These are phyloP conservation scores for Austroboletus niveus DNA, from an alignment of 1,284 basidiomycete genomes.

Conservation along the genomic window DNA sequence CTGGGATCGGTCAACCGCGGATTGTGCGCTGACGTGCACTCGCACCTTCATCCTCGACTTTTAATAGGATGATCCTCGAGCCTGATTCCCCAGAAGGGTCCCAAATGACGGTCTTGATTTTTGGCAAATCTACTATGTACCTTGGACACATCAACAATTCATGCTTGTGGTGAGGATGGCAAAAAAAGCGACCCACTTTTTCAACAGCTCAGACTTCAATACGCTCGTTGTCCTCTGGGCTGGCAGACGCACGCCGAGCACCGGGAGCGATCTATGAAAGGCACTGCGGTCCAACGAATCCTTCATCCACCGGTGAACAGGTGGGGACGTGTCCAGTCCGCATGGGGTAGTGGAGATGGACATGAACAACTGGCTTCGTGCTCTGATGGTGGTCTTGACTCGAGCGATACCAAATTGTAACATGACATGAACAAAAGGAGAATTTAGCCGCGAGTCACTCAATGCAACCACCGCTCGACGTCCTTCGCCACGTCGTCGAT, in stretches of 20 bases:
- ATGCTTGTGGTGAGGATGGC: background rate
- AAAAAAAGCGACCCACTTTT: slow-evolving; percentile 46
- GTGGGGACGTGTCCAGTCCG: slow-evolving; percentile 55
- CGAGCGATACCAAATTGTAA: slow-evolving; percentile 20
- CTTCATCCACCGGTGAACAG: slow-evolving; percentile 44
- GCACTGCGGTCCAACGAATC: slow-evolving; percentile 56
- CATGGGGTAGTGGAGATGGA: slow-evolving; percentile 11
- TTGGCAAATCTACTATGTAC: slow-evolving; percentile 62
- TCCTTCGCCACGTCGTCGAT: slow-evolving; percentile 67
- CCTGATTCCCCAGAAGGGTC: slow-evolving; percentile 48
- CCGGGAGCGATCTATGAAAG: slow-evolving; percentile 62
- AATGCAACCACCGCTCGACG: slow-evolving; percentile 25
- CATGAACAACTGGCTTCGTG: slow-evolving; percentile 3
- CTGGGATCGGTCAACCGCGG: slow-evolving; percentile 20
- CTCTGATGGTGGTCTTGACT: slow-evolving; percentile 6
- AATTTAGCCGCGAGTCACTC: too few species aligned
- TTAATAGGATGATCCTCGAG: slow-evolving; percentile 61
- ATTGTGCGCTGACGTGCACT: slow-evolving; percentile 1
- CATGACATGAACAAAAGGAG: background rate
- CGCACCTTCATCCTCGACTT: slow-evolving; percentile 59
- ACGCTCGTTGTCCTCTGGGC: slow-evolving; percentile 55
- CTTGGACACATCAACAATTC: slow-evolving; percentile 30
- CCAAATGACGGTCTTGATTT: slow-evolving; percentile 56
- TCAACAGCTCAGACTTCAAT: slow-evolving; percentile 54
- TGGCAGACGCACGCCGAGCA: slow-evolving; percentile 67